These are phyloP conservation scores for Boletus subparvulus DNA, from an alignment of 768 basidiomycete genomes.

Conservation along the genomic window DNA sequence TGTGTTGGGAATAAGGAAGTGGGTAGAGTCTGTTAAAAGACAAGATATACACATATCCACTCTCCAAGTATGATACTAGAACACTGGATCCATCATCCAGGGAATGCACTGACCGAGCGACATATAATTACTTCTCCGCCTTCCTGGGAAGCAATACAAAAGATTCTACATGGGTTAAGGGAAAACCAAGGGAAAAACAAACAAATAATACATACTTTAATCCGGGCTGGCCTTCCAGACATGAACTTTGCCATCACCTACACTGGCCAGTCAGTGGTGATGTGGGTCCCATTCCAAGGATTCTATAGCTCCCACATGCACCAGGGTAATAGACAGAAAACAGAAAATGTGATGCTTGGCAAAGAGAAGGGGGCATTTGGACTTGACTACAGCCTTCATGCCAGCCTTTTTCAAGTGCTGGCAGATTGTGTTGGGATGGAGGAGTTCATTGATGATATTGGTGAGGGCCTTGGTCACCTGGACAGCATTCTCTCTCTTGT, in stretches of 20 bases:
- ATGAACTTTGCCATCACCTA: background rate
- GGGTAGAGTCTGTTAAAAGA: no score
- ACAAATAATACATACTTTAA: background rate
- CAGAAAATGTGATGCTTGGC: no score
- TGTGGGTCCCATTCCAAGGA: background rate
- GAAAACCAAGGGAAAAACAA: no score
- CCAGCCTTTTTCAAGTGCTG: no score
- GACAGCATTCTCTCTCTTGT: no score
- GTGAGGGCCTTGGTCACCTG: no score
- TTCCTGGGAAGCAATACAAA: background rate
- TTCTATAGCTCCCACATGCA: background rate
- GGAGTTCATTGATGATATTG: no score
- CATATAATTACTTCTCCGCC: background rate
- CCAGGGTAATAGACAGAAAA: background rate
- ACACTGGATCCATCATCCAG: no score
- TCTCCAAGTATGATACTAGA: conserved; percentile 5
- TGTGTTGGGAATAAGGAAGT: background rate
- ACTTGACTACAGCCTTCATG: no score
- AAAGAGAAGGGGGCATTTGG: no score
- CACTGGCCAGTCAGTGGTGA: background rate
- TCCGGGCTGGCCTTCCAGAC: background rate
- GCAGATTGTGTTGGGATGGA: no score
- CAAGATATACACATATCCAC: background rate
- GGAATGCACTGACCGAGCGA: background rate
- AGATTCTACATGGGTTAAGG: background rate